Evolutionary conservation across 2,329 filamentous ascomycete genomes (phyloP), one percentile per base, ranked within the genome.

Genomic region (Epichloe elymi): DNA sequence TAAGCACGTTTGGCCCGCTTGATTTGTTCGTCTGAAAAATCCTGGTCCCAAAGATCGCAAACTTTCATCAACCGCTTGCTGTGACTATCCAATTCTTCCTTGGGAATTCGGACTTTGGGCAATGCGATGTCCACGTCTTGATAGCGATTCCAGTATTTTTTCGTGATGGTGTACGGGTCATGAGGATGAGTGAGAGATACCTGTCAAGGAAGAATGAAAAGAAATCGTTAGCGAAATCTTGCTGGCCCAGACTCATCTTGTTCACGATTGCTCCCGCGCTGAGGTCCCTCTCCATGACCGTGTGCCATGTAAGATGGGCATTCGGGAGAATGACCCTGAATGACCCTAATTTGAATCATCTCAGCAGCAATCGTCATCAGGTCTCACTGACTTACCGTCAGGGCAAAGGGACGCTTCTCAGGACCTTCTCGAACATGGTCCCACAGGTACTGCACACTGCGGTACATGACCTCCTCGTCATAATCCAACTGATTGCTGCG

Each of bases 401-500:
- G 70, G 60, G 83, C 86, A 67, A 96, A 96, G 1, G 90, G 90
- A 43, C 85, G 79, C 58, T 80, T 76, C 50, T 78, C 74, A 0
- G 79, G 80, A 10, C 86, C 85, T 64, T 88, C 79, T n/a, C 90
- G 84, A 38, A 93, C 87, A 62, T 94, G 84, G 67, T 95, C 86
- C 68, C 91, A 95, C 47, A 96, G 73, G 65, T 90, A 96, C 67
- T 95, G 89, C 41, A 82, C 86, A 48, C 87, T 86, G 68, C 84
- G 87, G 73, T 86, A 91, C 82, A 96, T 91, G 65, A 95, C 88
- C 69, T 96, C 90, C 70, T 95, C 90, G 61, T 96, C 90, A 60
- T 91, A 96, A 66, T 96, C 90, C 49, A 96, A 77, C 74, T 96
- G 90, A 70, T 96, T 96, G 69, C 88, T 95, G 57, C 89, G 80